phyloP scores from a whole-genome alignment of 2,329 filamentous ascomycete genomes.

The Zelopaecilomyces penicillatus region DNA sequence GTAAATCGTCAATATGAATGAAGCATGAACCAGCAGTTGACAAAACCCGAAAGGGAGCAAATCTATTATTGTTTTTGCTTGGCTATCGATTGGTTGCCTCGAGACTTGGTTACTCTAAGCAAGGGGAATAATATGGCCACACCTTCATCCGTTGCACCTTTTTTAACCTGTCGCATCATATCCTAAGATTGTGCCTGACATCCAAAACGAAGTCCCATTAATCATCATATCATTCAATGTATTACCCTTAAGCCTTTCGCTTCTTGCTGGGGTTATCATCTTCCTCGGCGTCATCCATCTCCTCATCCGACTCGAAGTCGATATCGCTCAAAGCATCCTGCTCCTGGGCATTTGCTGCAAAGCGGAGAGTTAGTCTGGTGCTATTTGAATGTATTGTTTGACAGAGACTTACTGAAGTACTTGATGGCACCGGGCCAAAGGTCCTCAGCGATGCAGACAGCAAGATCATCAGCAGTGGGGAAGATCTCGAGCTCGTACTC shows the following conservation, averaged over 20 bases:
- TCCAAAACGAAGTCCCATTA: constrained; percentile 2
- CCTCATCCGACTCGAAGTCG: constrained; percentile 58
- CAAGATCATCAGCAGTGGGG: constrained; percentile 77
- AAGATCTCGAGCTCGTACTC: constrained; percentile 74
- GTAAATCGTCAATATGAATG: too few species aligned
- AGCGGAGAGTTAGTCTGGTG: constrained; percentile 1
- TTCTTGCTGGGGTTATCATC: constrained; percentile 36
- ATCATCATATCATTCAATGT: not conserved
- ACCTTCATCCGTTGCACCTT: not conserved
- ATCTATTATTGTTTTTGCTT: too few species aligned
- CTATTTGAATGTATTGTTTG: constrained; percentile 2
- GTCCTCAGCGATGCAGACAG: constrained; percentile 74
- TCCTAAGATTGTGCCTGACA: too few species aligned
- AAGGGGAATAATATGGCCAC: not conserved
- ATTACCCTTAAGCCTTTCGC: constrained; percentile 28
- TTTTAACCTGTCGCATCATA: constrained; percentile 1
- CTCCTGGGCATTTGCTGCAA: constrained; percentile 49
- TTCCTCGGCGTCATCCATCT: constrained; percentile 39
- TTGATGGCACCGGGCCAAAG: constrained; percentile 82
- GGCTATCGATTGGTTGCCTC: too few species aligned
- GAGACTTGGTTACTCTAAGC: too few species aligned
- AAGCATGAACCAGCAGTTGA: too few species aligned
- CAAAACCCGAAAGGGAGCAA: too few species aligned
- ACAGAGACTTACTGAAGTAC: constrained; percentile 68
- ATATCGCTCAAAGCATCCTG: constrained; percentile 57